Conservation (phyloP, 352 stramenopile genomes). For the Hyaloperonospora brassicae region DNA sequence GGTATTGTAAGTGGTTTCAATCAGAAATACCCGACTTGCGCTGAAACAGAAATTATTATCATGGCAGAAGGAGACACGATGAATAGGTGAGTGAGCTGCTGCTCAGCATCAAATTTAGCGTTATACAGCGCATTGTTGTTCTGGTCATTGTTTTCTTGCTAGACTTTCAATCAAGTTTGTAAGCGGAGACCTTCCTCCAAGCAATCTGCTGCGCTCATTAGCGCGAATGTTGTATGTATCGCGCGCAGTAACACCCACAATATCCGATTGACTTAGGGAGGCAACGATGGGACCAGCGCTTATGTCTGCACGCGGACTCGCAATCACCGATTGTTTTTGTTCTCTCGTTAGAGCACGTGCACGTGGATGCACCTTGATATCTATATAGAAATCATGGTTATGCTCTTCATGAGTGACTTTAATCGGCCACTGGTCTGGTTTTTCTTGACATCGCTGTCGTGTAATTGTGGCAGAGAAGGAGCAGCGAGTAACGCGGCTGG, state of each 20-base stretch:
- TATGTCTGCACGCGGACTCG: neutral
- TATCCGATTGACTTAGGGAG: neutral
- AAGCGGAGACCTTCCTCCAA: neutral
- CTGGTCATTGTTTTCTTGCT: neutral
- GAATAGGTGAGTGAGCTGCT: neutral
- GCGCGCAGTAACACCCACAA: neutral
- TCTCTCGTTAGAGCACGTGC: neutral
- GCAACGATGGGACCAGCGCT: neutral
- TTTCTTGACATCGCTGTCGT: neutral
- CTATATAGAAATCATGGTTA: neutral
- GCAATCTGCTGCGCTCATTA: neutral
- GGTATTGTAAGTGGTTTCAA: neutral
- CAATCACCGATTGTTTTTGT: neutral
- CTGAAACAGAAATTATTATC: neutral
- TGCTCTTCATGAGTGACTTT: neutral
- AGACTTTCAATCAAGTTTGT: neutral
- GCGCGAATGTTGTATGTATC: neutral
- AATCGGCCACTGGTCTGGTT: neutral
- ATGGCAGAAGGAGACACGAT: neutral
- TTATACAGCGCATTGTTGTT: neutral
- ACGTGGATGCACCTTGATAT: neutral
- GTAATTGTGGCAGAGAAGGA: neutral
- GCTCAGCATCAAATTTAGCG: neutral
- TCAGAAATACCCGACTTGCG: neutral
- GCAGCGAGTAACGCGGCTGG: neutral